These are phyloP conservation scores for Solanum chiquidenum DNA, from an alignment of 257 asterid genomes.

Conservation along the genomic window DNA sequence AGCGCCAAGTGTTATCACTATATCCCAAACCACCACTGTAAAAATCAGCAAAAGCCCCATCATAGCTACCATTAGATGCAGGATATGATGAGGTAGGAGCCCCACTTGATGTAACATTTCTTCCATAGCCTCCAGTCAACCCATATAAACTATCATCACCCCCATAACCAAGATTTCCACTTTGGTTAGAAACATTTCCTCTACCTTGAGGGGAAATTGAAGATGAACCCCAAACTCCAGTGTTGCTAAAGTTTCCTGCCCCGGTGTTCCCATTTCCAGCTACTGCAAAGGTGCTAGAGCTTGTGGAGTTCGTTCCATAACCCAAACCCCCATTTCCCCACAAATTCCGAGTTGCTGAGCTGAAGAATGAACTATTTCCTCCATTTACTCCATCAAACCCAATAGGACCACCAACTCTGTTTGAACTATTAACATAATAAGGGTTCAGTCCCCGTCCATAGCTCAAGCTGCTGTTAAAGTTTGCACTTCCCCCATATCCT, in stretches of 20 bases:
- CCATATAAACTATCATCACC: slow-evolving; percentile 10
- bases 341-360: slow-evolving; percentile 10
- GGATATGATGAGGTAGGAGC: slow-evolving; percentile 6
- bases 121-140: slow-evolving; percentile 10
- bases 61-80: slow-evolving; percentile 16
- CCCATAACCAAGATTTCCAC: slow-evolving; percentile 13
- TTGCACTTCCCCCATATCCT: slow-evolving; percentile 8
- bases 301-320: slow-evolving; percentile 9
- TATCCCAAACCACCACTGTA: slow-evolving; percentile 8
- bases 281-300: slow-evolving; percentile 8
- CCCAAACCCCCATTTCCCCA: slow-evolving; percentile 16
- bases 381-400: slow-evolving; percentile 14
- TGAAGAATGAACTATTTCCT: slow-evolving; percentile 13
- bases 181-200: slow-evolving; percentile 8
- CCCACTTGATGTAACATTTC: slow-evolving; percentile 6
- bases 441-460: slow-evolving; percentile 12
- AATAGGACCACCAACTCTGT: slow-evolving; percentile 5
- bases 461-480: slow-evolving; percentile 8
- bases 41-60: slow-evolving; percentile 13
- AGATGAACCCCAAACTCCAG: slow-evolving; percentile 16
- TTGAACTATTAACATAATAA: slow-evolving; percentile 10
- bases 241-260: slow-evolving; percentile 6
- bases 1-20: slow-evolving; percentile 11
- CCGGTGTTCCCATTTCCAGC: slow-evolving; percentile 5
- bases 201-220: slow-evolving; percentile 10